phyloP scores from a whole-genome alignment of 1,139 yeast species.

The Hyphopichia pseudoburtonii region DNA sequence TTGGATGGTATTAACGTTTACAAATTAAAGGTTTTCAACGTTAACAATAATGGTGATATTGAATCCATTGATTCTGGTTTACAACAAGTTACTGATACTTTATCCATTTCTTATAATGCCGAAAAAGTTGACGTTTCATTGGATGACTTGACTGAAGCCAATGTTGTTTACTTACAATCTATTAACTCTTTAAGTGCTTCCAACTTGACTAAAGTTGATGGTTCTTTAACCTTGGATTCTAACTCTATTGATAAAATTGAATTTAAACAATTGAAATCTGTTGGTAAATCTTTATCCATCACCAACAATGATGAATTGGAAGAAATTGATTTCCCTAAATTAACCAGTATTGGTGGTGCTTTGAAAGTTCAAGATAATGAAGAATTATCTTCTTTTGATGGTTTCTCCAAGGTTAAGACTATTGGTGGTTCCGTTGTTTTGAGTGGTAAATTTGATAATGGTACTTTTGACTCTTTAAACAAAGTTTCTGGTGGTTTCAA shows the following conservation, averaged over 20 bases:
- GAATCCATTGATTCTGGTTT: conserved; percentile 70
- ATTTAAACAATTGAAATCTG: conserved; percentile 52
- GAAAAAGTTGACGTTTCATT: conserved; percentile 67
- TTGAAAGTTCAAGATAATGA: conserved; percentile 85
- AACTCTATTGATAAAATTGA: conserved; percentile 58
- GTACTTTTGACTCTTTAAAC: conserved; percentile 68
- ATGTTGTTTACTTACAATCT: conserved; percentile 80
- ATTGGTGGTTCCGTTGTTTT: conserved; percentile 88
- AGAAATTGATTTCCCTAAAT: conserved; percentile 65
- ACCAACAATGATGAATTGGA: conserved; percentile 71
- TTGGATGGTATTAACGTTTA: conserved; percentile 80
- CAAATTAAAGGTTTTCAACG: conserved; percentile 70
- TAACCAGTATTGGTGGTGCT: conserved; percentile 81
- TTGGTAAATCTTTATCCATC: conserved; percentile 84
- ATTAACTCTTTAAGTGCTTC: conserved; percentile 71
- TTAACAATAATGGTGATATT: conserved; percentile 80
- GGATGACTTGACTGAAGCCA: conserved; percentile 74
- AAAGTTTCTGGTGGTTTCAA: conserved; percentile 91
- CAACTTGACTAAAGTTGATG: conserved; percentile 69
- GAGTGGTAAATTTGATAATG: conserved; percentile 77
- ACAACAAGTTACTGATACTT: conserved; percentile 67
- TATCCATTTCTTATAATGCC: conserved; percentile 85
- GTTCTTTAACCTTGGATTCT: conserved; percentile 76
- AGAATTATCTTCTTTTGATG: conserved; percentile 59
- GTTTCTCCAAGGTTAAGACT: conserved; percentile 70